These are phyloP conservation scores for Botryosphaeria agaves DNA, from an alignment of 2,329 filamentous ascomycete genomes.

Conservation along the genomic window DNA sequence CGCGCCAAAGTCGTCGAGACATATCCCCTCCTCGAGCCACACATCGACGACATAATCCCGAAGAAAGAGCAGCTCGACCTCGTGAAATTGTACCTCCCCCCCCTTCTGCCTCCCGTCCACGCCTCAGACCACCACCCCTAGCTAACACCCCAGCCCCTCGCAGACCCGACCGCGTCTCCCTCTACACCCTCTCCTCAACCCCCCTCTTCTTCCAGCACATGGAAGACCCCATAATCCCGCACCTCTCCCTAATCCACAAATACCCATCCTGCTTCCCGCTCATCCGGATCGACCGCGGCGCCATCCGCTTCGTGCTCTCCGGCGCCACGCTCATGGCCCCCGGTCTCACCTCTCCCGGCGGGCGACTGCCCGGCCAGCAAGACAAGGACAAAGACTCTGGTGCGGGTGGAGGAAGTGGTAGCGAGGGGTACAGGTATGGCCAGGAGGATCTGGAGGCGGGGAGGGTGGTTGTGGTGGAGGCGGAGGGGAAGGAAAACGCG, in stretches of 20 bases:
- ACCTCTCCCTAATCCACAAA: constrained; percentile 75
- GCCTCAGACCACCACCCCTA: constrained; percentile 1
- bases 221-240: constrained; percentile 63
- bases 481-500: constrained; percentile 85
- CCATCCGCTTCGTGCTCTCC: constrained; percentile 87
- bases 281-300: constrained; percentile 83
- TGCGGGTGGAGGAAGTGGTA: constrained; percentile 21
- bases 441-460: constrained; percentile 60
- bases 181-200: constrained; percentile 64
- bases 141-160: constrained; percentile 1
- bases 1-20: constrained; percentile 66
- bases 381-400: constrained; percentile 9
- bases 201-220: constrained; percentile 87
- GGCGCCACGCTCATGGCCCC: constrained; percentile 95
- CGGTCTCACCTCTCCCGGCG: constrained; percentile 70
- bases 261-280: constrained; percentile 73
- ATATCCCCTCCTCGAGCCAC: constrained; percentile 69
- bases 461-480: constrained; percentile 71
- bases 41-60: constrained; percentile 87
- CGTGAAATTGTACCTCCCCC: constrained; percentile 55
- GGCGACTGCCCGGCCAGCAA: constrained; percentile 48
- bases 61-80: constrained; percentile 85
- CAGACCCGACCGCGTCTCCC: constrained; percentile 67
- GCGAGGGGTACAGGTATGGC: constrained; percentile 26
- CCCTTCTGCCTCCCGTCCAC: neutral